Conservation (phyloP, 2,329 filamentous ascomycete species). For the Keithomyces neogunnii region DNA sequence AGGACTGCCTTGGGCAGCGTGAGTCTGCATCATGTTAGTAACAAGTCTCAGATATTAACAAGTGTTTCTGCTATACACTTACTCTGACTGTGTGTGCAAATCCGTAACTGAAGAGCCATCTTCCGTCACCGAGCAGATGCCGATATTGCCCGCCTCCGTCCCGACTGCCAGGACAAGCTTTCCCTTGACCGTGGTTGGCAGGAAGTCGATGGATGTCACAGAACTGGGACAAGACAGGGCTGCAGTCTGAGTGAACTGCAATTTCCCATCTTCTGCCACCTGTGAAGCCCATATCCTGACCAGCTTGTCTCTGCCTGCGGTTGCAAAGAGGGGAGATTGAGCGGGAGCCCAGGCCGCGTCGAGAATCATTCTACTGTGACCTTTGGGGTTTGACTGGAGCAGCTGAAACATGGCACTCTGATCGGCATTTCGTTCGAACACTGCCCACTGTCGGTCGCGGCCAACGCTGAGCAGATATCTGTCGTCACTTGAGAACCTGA, state of each 20-base stretch:
- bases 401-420: constrained; percentile 42
- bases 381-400: constrained; percentile 65
- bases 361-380: constrained; percentile 86
- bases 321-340: constrained; percentile 58
- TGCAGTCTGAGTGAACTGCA: constrained; percentile 41
- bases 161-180: constrained; percentile 44
- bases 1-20: constrained; percentile 54
- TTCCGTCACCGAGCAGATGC: constrained; percentile 31
- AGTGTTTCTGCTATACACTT: constrained; percentile 16
- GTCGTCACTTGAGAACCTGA: constrained; percentile 74
- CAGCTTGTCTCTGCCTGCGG: constrained; percentile 81
- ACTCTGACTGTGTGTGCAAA: constrained; percentile 28
- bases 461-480: constrained; percentile 76
- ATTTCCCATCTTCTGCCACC: constrained; percentile 19
- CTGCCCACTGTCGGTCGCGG: constrained; percentile 81
- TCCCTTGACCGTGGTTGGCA: constrained; percentile 25
- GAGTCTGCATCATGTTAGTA: constrained; percentile 17
- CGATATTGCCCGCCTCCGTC: constrained; percentile 44
- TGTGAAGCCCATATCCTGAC: constrained; percentile 60
- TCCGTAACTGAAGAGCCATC: constrained; percentile 30
- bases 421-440: constrained; percentile 53
- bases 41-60: too few relatives aligned
- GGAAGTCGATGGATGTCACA: constrained; percentile 65
- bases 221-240: constrained; percentile 48
- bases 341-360: constrained; percentile 74